These are phyloP conservation scores for Wickerhamomyces sydowiorum DNA, from an alignment of 805 yeast genomes.

Conservation along the genomic window DNA sequence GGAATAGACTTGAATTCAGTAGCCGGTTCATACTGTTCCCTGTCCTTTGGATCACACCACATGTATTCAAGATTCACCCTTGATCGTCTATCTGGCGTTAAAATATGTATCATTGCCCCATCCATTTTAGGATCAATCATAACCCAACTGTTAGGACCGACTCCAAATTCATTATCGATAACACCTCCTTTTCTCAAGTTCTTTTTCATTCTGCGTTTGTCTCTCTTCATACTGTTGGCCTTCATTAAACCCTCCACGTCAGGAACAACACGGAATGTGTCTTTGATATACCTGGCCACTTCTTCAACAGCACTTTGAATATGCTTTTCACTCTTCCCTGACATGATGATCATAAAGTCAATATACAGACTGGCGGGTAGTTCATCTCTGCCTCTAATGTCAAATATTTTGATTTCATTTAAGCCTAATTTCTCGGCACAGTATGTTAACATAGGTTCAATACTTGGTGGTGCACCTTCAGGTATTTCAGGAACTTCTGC, in stretches of 20 bases:
- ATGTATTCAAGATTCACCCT: conserved; percentile 67
- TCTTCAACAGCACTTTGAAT: conserved; percentile 63
- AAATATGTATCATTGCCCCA: conserved; percentile 62
- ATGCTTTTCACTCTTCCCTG: conserved; percentile 77
- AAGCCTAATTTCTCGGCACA: conserved; percentile 62
- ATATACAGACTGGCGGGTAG: conserved; percentile 34
- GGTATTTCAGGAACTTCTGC: conserved; percentile 57
- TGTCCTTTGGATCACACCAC: conserved; percentile 41
- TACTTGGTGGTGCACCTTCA: conserved; percentile 43
- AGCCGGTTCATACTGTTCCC: conserved; percentile 10
- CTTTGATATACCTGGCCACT: conserved; percentile 54
- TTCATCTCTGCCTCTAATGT: conserved; percentile 40
- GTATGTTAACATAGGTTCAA: conserved; percentile 39
- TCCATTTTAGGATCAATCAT: conserved; percentile 65
- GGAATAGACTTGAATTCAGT: conserved; percentile 1
- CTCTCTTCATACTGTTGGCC: conserved; percentile 44
- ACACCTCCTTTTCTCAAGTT: conserved; percentile 45
- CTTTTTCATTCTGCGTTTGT: conserved; percentile 45
- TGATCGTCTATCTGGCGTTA: conserved; percentile 64
- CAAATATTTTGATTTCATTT: conserved; percentile 55
- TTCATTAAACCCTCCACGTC: conserved; percentile 68
- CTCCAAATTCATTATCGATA: conserved; percentile 50
- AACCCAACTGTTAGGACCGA: conserved; percentile 70
- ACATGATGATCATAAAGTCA: conserved; percentile 54
- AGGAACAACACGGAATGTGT: conserved; percentile 39